Percentiles rank a stretch among this genome's conserved stretches.
Conservation (phyloP, 495 filamentous ascomycete species). For the Evernia prunastri region DNA sequence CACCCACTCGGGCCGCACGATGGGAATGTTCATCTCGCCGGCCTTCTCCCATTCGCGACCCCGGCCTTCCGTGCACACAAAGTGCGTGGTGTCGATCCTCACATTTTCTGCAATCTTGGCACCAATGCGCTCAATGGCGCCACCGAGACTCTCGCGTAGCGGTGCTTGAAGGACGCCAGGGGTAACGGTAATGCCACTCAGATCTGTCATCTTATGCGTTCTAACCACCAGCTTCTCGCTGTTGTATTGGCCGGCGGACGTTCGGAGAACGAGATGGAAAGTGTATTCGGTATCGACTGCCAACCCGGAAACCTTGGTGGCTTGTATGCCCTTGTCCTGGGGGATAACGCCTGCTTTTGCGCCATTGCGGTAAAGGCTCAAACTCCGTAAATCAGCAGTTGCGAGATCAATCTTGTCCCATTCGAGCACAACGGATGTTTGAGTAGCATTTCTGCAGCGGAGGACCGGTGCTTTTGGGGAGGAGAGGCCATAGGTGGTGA, state of each 20-base stretch:
- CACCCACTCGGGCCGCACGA: constrained; percentile 97
- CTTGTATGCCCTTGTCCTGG: constrained; percentile 71
- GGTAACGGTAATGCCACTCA: constrained; percentile 92
- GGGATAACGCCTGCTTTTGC: constrained; percentile 94
- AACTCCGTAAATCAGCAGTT: constrained; percentile 78
- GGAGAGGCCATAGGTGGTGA: constrained; percentile 71
- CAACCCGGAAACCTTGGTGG: constrained; percentile 95
- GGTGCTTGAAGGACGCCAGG: constrained; percentile 75
- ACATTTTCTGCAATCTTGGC: constrained; percentile 87
- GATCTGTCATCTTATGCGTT: constrained; percentile 98
- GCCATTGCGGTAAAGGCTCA: constrained; percentile 90
- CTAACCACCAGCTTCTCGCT: constrained; percentile 78
- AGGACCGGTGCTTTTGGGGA: constrained; percentile 75
- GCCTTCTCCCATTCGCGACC: constrained; percentile 91
- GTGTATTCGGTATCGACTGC: constrained; percentile 92
- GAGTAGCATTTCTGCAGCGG: constrained; percentile 89
- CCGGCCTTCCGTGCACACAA: constrained; percentile 93
- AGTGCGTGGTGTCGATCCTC: constrained; percentile 96
- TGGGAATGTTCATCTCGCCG: constrained; percentile 94
- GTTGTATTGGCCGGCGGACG: constrained; percentile 77
- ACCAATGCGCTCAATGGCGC: constrained; percentile 79
- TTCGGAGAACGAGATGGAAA: constrained; percentile 88
- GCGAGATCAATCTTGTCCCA: constrained; percentile 95
- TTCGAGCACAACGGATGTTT: constrained; percentile 94
- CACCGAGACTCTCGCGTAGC: constrained; percentile 63